Conservation (phyloP, 805 yeast genomes). For the Jamesozyma spencerorum region DNA sequence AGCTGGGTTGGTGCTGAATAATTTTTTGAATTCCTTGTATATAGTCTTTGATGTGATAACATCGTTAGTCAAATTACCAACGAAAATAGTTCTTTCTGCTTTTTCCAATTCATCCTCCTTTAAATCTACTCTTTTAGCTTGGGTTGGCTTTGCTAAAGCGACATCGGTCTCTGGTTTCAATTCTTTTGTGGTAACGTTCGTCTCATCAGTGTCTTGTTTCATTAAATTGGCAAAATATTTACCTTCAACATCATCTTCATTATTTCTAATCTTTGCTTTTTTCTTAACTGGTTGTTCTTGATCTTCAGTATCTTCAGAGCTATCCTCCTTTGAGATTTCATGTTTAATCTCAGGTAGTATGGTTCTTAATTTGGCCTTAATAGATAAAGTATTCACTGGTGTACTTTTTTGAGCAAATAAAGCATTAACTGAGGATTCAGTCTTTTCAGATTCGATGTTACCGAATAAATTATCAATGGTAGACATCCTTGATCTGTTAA, state of each 20-base stretch:
- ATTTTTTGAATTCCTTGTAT: slow-evolving; percentile 54
- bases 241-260: slow-evolving; percentile 43
- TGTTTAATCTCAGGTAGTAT: slow-evolving; percentile 3
- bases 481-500: slow-evolving; percentile 1
- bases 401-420: slow-evolving; percentile 36
- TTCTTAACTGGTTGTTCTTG: slow-evolving; percentile 3
- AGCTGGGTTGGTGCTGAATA: slow-evolving; percentile 34
- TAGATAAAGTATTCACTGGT: slow-evolving; percentile 30
- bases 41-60: slow-evolving; percentile 56
- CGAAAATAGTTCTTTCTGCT: slow-evolving; percentile 77
- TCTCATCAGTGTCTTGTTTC: slow-evolving; percentile 27
- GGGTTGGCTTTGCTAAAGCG: slow-evolving; percentile 18
- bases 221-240: slow-evolving; percentile 44
- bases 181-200: slow-evolving; percentile 17
- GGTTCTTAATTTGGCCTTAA: slow-evolving; percentile 5
- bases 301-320: neutral
- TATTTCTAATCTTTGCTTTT: slow-evolving; percentile 6
- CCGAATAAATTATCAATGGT: slow-evolving; percentile 31
- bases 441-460: slow-evolving; percentile 21
- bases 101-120: slow-evolving; percentile 67
- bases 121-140: slow-evolving; percentile 45
- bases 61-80: slow-evolving; percentile 68
- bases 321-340: slow-evolving; percentile 9
- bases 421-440: slow-evolving; percentile 28
- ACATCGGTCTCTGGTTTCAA: slow-evolving; percentile 3